Percentiles rank a stretch among this genome's conserved stretches.
phyloP scores from a whole-genome alignment of 208 protist genomes.

The Acanthamoeba sp. region DNA sequence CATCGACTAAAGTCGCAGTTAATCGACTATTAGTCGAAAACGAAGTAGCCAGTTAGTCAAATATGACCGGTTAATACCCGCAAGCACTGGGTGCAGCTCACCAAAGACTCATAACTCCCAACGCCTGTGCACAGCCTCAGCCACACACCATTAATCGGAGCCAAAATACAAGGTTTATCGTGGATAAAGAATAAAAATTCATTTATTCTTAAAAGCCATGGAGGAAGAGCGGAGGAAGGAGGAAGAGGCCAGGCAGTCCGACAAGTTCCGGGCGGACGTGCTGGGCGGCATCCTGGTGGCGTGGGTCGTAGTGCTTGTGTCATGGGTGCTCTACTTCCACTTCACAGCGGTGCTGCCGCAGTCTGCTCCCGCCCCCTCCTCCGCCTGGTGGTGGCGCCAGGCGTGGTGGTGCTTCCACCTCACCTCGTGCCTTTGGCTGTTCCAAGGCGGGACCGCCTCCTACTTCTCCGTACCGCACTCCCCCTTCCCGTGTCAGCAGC shows the following conservation, averaged over 20 bases:
- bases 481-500: background rate
- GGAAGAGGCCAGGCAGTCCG: background rate
- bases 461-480: slow-evolving; percentile 1
- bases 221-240: background rate
- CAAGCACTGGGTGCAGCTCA: too few species aligned
- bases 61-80: too few species aligned
- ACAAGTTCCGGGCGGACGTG: background rate
- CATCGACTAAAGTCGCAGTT: too few species aligned
- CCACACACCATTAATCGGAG: too few species aligned
- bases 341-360: background rate
- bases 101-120: too few species aligned
- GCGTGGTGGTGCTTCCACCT: slow-evolving; percentile 10
- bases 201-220: too few species aligned
- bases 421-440: background rate
- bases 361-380: background rate
- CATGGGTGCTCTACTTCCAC: slow-evolving; percentile 23
- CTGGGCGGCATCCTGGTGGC: background rate
- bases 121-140: too few species aligned
- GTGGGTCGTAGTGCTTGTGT: slow-evolving; percentile 1
- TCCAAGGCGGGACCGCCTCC: background rate
- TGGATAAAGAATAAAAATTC: too few species aligned
- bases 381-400: background rate
- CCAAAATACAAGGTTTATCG: too few species aligned
- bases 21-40: too few species aligned
- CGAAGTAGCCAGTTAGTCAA: too few species aligned